phyloP scores from a whole-genome alignment of 495 filamentous ascomycete genomes.

The Stereocaulon alpinum region DNA sequence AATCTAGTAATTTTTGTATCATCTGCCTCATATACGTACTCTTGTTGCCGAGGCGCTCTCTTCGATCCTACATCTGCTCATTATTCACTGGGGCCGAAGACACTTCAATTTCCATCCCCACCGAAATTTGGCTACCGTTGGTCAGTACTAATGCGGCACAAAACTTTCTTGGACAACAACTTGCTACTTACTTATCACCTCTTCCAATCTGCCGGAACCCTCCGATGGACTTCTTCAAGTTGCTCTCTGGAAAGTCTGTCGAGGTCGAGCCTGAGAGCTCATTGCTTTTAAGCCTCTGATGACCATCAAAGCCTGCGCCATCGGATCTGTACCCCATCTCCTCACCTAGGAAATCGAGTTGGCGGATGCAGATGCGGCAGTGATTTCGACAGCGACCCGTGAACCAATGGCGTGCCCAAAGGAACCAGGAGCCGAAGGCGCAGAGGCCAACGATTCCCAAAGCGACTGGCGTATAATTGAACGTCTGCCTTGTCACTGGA shows the following conservation, averaged over 20 bases:
- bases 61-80: constrained; percentile 7
- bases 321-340: constrained; percentile 16
- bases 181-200: constrained; percentile 14
- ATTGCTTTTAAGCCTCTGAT: constrained; percentile 13
- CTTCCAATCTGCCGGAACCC: neutral
- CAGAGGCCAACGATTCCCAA: constrained; percentile 47
- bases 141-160: neutral
- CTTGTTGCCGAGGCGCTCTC: neutral
- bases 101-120: constrained; percentile 19
- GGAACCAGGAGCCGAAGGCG: constrained; percentile 32
- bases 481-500: constrained; percentile 44
- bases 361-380: constrained; percentile 21
- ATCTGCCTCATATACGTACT: neutral
- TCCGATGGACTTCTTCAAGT: neutral
- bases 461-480: constrained; percentile 57
- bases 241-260: constrained; percentile 1
- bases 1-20: neutral
- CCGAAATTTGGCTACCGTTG: constrained; percentile 9
- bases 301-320: constrained; percentile 13
- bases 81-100: constrained; percentile 17
- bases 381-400: constrained; percentile 33
- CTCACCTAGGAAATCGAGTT: constrained; percentile 20
- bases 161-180: too few species aligned
- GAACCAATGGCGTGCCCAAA: constrained; percentile 47
- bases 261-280: neutral